Evolutionary conservation across 1,139 yeast species (phyloP).

Genomic region (Pichia sp.): DNA sequence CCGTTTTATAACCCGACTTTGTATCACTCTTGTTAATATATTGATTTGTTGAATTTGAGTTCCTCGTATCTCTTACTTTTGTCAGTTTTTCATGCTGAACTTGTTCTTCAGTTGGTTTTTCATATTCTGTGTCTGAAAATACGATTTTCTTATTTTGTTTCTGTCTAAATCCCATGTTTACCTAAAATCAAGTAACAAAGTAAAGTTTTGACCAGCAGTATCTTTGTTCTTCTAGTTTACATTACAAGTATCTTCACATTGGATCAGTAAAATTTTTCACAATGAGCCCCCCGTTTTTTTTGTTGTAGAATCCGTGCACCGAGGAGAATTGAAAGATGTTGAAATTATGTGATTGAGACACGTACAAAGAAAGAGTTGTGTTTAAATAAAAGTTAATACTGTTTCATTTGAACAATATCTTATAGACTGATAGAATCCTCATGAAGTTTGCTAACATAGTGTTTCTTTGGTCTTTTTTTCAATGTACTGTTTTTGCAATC

Average conservation of each 20-base stretch:
- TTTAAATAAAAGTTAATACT: no score
- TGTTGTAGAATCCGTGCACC: not conserved
- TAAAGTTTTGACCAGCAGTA: not conserved
- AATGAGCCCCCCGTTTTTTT: not conserved
- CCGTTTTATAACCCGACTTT: constrained; percentile 4
- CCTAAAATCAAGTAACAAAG: not conserved
- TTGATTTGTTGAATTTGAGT: not conserved
- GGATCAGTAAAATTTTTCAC: not conserved
- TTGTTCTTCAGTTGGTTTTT: not conserved
- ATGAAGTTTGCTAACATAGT: constrained; percentile 9
- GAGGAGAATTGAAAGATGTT: not conserved
- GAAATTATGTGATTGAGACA: not conserved
- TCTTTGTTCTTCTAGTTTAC: not conserved
- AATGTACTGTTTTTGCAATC: constrained; percentile 1
- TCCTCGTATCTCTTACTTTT: not conserved
- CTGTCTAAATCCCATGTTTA: constrained; percentile 9
- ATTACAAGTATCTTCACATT: not conserved
- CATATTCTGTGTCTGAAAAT: constrained; percentile 17
- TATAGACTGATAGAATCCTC: not conserved
- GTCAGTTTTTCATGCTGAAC: not conserved
- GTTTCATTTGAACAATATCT: not conserved
- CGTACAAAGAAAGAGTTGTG: not conserved
- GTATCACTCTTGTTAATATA: not conserved
- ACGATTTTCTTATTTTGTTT: constrained; percentile 23
- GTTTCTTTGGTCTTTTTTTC: constrained; percentile 2